Percentiles rank a stretch among this genome's conserved stretches.
Evolutionary conservation across 805 yeast genomes (phyloP).

Genomic region (Lipomyces orientalis): DNA sequence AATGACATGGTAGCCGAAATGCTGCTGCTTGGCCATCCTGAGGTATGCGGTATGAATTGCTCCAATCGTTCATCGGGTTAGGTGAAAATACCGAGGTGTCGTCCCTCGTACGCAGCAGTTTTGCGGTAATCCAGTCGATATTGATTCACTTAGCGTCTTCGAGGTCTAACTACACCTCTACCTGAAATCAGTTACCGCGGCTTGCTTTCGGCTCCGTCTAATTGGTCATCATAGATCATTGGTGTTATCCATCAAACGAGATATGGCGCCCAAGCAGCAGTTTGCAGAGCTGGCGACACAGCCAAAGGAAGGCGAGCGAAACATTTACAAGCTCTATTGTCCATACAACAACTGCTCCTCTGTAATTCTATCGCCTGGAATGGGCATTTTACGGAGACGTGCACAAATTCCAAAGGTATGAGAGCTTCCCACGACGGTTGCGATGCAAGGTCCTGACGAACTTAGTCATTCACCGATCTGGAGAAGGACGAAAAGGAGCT

Average conservation of each 20-base stretch:
- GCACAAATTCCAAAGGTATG: constrained; percentile 23
- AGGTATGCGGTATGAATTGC: no score
- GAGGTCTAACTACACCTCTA: no score
- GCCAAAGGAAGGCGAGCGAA: constrained; percentile 20
- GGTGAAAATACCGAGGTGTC: no score
- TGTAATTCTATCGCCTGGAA: constrained; percentile 29
- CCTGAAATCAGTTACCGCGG: no score
- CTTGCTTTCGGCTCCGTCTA: neutral
- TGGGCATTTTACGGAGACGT: constrained; percentile 19
- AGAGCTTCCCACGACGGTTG: neutral
- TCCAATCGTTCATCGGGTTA: no score
- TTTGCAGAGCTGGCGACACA: constrained; percentile 1
- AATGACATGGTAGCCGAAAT: no score
- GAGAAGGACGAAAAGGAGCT: constrained; percentile 1
- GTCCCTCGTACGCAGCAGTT: no score
- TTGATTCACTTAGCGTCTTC: no score
- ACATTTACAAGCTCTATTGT: constrained; percentile 27
- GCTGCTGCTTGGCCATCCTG: no score
- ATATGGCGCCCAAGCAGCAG: neutral
- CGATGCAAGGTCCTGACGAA: neutral
- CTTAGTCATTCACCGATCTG: neutral
- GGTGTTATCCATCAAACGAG: neutral
- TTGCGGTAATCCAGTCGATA: no score
- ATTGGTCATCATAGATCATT: neutral
- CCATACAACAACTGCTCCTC: constrained; percentile 25